Conservation (phyloP, 2,329 filamentous ascomycete species). For the Colletotrichum tamarilloi region DNA sequence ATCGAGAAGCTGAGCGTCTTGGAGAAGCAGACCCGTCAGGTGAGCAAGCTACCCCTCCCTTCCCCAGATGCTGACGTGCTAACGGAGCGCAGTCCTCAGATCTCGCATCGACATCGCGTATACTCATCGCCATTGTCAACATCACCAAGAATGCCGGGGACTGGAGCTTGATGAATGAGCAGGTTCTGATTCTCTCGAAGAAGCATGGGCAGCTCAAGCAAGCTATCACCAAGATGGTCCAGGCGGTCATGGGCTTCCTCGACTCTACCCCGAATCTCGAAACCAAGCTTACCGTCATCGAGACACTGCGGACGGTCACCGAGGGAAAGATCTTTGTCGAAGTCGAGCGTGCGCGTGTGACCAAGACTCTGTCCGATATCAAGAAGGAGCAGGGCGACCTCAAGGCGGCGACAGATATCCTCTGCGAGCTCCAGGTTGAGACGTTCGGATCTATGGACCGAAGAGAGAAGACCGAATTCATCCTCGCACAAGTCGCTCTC, state of each 20-base stretch:
- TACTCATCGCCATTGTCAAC: slow-evolving; percentile 89
- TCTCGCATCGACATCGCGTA: slow-evolving; percentile 91
- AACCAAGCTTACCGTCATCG: slow-evolving; percentile 92
- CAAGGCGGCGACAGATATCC: slow-evolving; percentile 88
- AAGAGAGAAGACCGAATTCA: slow-evolving; percentile 98
- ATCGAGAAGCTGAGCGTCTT: slow-evolving; percentile 92
- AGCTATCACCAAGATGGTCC: slow-evolving; percentile 98
- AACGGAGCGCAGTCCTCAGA: slow-evolving; percentile 79
- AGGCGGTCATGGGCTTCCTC: slow-evolving; percentile 92
- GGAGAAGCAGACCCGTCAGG: slow-evolving; percentile 98
- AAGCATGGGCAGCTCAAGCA: slow-evolving; percentile 99
- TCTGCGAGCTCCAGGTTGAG: slow-evolving; percentile 98
- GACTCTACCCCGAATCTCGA: slow-evolving; percentile 87
- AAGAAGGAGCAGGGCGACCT: slow-evolving; percentile 96
- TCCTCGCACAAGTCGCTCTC: slow-evolving; percentile 90
- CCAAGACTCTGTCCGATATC: slow-evolving; percentile 94
- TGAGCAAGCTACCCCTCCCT: slow-evolving; percentile 51
- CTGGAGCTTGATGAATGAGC: slow-evolving; percentile 96
- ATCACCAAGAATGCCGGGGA: slow-evolving; percentile 93
- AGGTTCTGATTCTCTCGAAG: slow-evolving; percentile 95
- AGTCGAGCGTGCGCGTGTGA: slow-evolving; percentile 95
- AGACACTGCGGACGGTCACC: slow-evolving; percentile 94
- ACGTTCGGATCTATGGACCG: slow-evolving; percentile 98
- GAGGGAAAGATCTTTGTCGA: slow-evolving; percentile 99
- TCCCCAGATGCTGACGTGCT: slow-evolving; percentile 40